Percentiles rank a stretch among this genome's conserved stretches.
These are phyloP conservation scores for Moniliella sp. DNA, from an alignment of 1,284 basidiomycete species.

Conservation along the genomic window DNA sequence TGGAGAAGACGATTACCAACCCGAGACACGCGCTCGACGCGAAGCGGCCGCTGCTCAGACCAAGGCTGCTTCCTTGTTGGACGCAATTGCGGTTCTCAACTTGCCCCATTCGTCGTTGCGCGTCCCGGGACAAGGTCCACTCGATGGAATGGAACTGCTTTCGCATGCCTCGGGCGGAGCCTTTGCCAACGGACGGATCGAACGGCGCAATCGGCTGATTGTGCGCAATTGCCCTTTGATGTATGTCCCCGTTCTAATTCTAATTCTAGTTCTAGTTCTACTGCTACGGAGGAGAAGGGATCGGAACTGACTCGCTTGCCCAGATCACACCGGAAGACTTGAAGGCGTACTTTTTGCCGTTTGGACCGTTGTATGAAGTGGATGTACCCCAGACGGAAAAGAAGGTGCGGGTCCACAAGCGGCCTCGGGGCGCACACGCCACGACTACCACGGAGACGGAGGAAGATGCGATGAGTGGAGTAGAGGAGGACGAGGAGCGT, in stretches of 20 bases:
- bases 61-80: neutral
- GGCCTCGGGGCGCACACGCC: too few relatives aligned
- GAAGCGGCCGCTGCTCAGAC: neutral
- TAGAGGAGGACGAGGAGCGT: neutral
- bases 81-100: neutral
- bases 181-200: slow-evolving; percentile 34
- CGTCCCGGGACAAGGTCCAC: too few relatives aligned
- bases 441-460: too few relatives aligned
- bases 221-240: slow-evolving; percentile 65
- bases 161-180: neutral
- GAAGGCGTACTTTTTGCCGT: slow-evolving; percentile 63
- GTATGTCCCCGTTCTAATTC: slow-evolving; percentile 9
- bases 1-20: slow-evolving; percentile 28
- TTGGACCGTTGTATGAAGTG: slow-evolving; percentile 67
- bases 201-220: slow-evolving; percentile 60
- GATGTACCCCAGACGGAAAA: slow-evolving; percentile 44
- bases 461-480: neutral
- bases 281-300: too few relatives aligned
- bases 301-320: too few relatives aligned
- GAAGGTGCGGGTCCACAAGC: too few relatives aligned
- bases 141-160: neutral
- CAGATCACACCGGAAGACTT: slow-evolving; percentile 67
- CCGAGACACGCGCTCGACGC: neutral
- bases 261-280: slow-evolving; percentile 7
- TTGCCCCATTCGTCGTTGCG: neutral